Percentiles rank a stretch among this genome's conserved stretches.
Conservation (phyloP, 2,329 filamentous ascomycete species). For the Penicillium decumbens region DNA sequence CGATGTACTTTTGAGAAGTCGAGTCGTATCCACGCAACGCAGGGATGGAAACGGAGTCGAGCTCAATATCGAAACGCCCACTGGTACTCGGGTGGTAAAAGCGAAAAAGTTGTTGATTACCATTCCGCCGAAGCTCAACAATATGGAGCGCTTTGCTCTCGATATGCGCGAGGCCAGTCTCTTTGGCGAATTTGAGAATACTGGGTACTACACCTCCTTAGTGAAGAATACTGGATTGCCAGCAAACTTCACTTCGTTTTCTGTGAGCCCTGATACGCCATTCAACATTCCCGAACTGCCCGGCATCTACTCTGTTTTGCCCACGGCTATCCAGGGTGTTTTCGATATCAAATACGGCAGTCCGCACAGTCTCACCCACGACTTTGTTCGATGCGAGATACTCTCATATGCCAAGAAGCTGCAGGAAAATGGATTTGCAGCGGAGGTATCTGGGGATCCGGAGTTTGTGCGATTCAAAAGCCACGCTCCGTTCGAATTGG, state of each 20-base stretch:
- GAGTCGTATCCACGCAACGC: slow-evolving; percentile 15
- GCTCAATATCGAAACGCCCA: slow-evolving; percentile 30
- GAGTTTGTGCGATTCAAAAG: slow-evolving; percentile 34
- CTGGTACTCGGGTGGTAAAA: slow-evolving; percentile 31
- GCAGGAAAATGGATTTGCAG: slow-evolving; percentile 12
- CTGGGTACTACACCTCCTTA: slow-evolving; percentile 38
- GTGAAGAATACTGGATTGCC: slow-evolving; percentile 40
- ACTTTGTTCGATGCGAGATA: slow-evolving; percentile 29
- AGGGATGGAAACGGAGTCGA: slow-evolving; percentile 19
- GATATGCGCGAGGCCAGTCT: slow-evolving; percentile 30
- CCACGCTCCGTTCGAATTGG: slow-evolving; percentile 39
- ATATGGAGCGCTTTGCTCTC: slow-evolving; percentile 38
- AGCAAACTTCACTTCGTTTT: slow-evolving; percentile 4
- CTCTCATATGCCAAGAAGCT: slow-evolving; percentile 14
- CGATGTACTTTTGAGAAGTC: slow-evolving; percentile 26
- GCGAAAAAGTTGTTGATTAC: slow-evolving; percentile 43
- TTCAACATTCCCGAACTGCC: slow-evolving; percentile 23
- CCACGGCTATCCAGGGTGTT: slow-evolving; percentile 17
- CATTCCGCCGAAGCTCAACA: slow-evolving; percentile 39
- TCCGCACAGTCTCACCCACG: slow-evolving; percentile 14
- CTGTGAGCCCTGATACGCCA: slow-evolving; percentile 1
- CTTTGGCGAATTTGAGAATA: slow-evolving; percentile 39
- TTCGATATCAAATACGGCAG: slow-evolving; percentile 20
- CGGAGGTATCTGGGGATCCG: slow-evolving; percentile 17
- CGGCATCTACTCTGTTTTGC: slow-evolving; percentile 22